Evolutionary conservation across 1,284 basidiomycete genomes (phyloP), one percentile per base, ranked within the genome.

Genomic region (Cryptococcus sp.): DNA sequence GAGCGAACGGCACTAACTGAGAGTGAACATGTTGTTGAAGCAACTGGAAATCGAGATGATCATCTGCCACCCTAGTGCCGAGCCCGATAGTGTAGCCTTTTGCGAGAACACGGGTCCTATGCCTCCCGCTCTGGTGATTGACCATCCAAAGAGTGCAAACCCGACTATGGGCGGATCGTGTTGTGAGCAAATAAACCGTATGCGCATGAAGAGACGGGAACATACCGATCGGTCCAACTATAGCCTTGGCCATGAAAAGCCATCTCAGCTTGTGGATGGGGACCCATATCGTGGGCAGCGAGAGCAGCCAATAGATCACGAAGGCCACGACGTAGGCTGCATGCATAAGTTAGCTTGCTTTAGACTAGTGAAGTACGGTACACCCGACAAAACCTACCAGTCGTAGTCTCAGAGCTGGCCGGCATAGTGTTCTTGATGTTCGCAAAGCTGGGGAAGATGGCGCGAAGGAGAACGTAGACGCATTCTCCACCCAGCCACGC

Each of bases 251-350:
- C 17, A 87, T 88, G 81, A 94, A 93, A 49, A 93, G 82, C 74
- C 90, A 88, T 42, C 88, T 85, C 64, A 92, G 87, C 73, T 88
- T 84, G 80, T 91, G 88, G 46, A 91, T 86, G 4, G 88, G 88
- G 59, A 90, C 87, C 85, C 86, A 90, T 62, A 91, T 88, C 25
- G 87, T 85, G 4, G 89, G 88, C 13, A 93, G 81, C 38, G 86
- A 88, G 55, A 91, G 82, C 45, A 91, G 78, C 85, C 89, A 91
- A 81, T 92, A 94, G 61, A 94, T 80, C 81, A 93, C 87, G 83
- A 93, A 94, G 63, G 85, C 86, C 77, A 92, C 79, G 67, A 75
- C 55, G 60, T 72, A 73, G 31, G 72, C 73, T 61, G 53, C 11
- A 25, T 1, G 25, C 7, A 17, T 8, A 23, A 3, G 25, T 2